phyloP scores from a whole-genome alignment of 2,329 filamentous ascomycete species.

The Sarocladium strictum region DNA sequence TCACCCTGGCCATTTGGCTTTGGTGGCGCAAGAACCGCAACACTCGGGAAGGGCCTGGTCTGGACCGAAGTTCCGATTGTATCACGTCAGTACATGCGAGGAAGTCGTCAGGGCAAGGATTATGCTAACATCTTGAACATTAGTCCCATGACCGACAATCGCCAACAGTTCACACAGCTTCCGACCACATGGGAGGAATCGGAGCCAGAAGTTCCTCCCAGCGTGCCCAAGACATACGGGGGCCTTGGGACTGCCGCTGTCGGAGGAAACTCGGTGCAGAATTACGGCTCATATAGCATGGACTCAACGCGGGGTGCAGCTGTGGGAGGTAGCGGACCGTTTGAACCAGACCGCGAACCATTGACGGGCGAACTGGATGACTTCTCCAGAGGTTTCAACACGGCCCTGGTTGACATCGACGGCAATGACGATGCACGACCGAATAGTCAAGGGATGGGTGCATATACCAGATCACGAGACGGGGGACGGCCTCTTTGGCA shows the following conservation, averaged over 20 bases:
- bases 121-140: slow-evolving; percentile 15
- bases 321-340: slow-evolving; percentile 6
- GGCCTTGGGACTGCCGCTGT: background rate
- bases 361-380: slow-evolving; percentile 4
- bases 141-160: slow-evolving; percentile 22
- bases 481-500: slow-evolving; percentile 13
- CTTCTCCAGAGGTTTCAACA: slow-evolving; percentile 9
- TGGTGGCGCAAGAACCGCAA: slow-evolving; percentile 35
- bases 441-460: slow-evolving; percentile 2
- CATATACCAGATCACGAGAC: slow-evolving; percentile 1
- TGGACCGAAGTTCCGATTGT: slow-evolving; percentile 30
- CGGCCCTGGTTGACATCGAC: slow-evolving; percentile 8
- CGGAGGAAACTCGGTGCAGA: slow-evolving; percentile 7
- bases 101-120: background rate
- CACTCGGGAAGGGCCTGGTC: slow-evolving; percentile 35
- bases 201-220: slow-evolving; percentile 13
- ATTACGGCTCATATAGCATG: background rate
- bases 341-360: slow-evolving; percentile 11
- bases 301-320: background rate
- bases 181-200: slow-evolving; percentile 21
- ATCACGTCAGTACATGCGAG: slow-evolving; percentile 29
- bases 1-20: slow-evolving; percentile 31
- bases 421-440: slow-evolving; percentile 4
- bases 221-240: slow-evolving; percentile 12
- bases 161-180: slow-evolving; percentile 22